phyloP scores from a whole-genome alignment of 2,329 filamentous ascomycete genomes.

The Trichoderma citrinoviride region DNA sequence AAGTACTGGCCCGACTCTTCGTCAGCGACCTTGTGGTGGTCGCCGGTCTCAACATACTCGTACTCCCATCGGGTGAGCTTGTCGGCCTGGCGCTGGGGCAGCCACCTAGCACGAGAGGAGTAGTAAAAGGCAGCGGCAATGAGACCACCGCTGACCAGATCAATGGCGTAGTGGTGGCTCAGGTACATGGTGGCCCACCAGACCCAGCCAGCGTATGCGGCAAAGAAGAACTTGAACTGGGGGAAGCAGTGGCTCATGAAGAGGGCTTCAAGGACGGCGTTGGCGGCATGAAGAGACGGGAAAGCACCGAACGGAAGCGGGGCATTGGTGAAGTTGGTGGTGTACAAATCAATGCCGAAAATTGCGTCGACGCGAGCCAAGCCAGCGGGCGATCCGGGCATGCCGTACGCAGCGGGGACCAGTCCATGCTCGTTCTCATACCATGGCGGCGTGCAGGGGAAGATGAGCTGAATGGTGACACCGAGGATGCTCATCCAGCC shows the following conservation, averaged over 20 bases:
- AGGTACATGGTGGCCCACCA: constrained; percentile 99
- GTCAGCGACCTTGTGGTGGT: constrained; percentile 46
- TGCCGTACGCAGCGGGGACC: constrained; percentile 87
- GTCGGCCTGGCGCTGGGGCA: constrained; percentile 77
- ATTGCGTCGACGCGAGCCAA: constrained; percentile 84
- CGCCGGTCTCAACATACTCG: constrained; percentile 85
- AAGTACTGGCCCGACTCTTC: constrained; percentile 50
- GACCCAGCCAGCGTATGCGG: constrained; percentile 85
- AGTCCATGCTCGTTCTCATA: constrained; percentile 93
- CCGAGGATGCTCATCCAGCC: constrained; percentile 90
- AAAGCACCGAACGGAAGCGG: constrained; percentile 94
- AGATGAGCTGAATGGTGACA: constrained; percentile 82
- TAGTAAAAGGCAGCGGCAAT: constrained; percentile 78
- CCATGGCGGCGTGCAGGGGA: constrained; percentile 95
- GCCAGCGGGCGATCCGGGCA: constrained; percentile 84
- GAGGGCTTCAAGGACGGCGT: constrained; percentile 82
- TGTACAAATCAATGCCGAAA: constrained; percentile 91
- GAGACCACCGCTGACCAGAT: constrained; percentile 82
- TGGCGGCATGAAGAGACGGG: constrained; percentile 86
- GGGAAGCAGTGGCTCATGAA: constrained; percentile 95
- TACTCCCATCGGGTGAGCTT: constrained; percentile 94
- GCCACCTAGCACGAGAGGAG: constrained; percentile 72
- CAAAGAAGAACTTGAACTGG: constrained; percentile 72
- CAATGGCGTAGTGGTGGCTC: constrained; percentile 94
- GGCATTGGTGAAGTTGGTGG: constrained; percentile 83